Base-by-base conservation (phyloP, 2,329 filamentous ascomycete species). In the Pestalotiopsis sp. region DNA sequence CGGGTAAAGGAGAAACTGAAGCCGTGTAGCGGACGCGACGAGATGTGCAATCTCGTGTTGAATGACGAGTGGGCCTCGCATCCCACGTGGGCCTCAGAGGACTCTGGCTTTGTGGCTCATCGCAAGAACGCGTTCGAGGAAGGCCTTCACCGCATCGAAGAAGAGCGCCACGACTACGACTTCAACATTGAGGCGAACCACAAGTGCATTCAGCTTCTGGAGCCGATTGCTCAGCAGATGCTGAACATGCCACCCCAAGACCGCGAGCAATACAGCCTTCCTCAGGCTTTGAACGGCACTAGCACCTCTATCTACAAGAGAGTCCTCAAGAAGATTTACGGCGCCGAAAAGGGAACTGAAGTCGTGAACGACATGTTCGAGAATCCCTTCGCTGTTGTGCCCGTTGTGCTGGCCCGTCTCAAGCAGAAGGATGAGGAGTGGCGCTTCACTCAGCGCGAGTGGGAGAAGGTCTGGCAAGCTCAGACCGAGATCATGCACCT, bases 41-140 rank as follows among this genome's bases (percentile, higher is more conserved):
- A 97, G 79, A 91, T 99, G 73, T 99, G 96, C 82, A 92, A 93
- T 73, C 91, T 92, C 27, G 95, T 99, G 0, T 85, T 99, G 67
- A 99, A 99, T 73, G 96, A 99, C 74, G 93, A 98, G 73, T 99
- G 96, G 96, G 96, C 96, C 2, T 98, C 95, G 31, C 96, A 99
- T 81, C 96, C 96, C 3, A 99, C 96, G 0, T 99, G 96, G 96
- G 96, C 95, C 1, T 98, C 95, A 1, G 96, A 99, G 80, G 96
- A 99, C 77, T 97, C 93, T 59, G 96, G 96, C 0, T 99, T 99
- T 75, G 95, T 99, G 69, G 96, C 96, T 13, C 96, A 99, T 81
- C 90, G 95, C 71, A 99, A 99, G 87, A 99, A 99, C 75, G 90
- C 92, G 67, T 97, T 92, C 72, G 96, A 99, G 79, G 96, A 99